phyloP scores from a whole-genome alignment of 2,329 filamentous ascomycete species.

The Pseudopithomyces chartarum region DNA sequence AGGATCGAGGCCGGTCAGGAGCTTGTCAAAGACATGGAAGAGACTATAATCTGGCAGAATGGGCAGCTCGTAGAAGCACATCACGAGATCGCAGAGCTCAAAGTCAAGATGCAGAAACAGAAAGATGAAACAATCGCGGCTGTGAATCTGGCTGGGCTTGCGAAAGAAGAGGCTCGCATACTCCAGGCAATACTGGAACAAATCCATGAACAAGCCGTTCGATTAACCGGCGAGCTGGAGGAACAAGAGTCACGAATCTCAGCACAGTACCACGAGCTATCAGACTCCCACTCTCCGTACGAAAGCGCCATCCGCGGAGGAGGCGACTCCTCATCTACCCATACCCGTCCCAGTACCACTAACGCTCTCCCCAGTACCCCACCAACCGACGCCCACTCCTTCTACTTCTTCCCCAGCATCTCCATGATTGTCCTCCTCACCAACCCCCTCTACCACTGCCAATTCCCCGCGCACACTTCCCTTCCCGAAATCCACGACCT shows the following conservation, averaged over 20 bases:
- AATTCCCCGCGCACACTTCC: slow-evolving; percentile 17
- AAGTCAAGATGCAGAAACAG: background rate
- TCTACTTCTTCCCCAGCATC: slow-evolving; percentile 17
- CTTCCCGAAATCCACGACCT: slow-evolving; percentile 16
- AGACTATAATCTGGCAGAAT: slow-evolving; percentile 9
- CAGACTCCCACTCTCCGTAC: background rate
- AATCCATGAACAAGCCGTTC: background rate
- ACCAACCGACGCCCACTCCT: slow-evolving; percentile 4
- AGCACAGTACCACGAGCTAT: background rate
- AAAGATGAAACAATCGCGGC: background rate
- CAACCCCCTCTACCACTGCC: slow-evolving; percentile 11
- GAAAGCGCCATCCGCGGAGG: slow-evolving; percentile 1
- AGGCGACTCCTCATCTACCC: background rate
- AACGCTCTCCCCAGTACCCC: background rate
- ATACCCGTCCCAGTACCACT: background rate
- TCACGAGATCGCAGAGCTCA: background rate
- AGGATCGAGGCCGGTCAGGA: slow-evolving; percentile 2
- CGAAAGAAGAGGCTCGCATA: background rate
- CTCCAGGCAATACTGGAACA: background rate
- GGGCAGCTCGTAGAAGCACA: background rate
- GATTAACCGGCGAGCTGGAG: background rate
- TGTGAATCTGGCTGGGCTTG: background rate
- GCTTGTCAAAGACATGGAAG: slow-evolving; percentile 6
- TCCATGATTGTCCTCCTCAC: slow-evolving; percentile 17
- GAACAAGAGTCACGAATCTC: background rate